Evolutionary conservation across 2,329 filamentous ascomycete species (phyloP).

Genomic region (Lecanicillium sp.): DNA sequence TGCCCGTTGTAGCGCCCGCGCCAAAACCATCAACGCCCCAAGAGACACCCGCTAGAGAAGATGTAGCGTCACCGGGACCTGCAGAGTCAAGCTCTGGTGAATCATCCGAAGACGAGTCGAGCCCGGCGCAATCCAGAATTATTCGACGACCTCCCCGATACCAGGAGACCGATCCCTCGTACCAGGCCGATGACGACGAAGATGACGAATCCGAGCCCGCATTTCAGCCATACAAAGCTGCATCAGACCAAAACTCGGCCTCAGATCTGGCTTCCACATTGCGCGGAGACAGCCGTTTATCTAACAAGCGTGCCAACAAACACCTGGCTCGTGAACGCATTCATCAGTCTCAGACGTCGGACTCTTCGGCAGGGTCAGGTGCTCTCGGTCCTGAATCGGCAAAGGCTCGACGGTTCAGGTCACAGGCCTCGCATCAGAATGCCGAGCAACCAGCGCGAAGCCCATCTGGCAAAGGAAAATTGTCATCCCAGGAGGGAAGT

Average conservation of each 20-base stretch:
- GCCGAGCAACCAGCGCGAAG: constrained; percentile 52
- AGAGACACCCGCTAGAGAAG: constrained; percentile 21
- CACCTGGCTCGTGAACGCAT: constrained; percentile 28
- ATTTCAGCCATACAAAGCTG: constrained; percentile 43
- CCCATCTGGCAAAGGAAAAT: constrained; percentile 44
- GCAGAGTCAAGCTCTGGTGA: constrained; percentile 32
- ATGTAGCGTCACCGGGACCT: constrained; percentile 28
- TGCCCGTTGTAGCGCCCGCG: constrained; percentile 29
- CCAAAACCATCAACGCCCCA: neutral
- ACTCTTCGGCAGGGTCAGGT: constrained; percentile 55
- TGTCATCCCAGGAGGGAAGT: constrained; percentile 54
- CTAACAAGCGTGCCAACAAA: constrained; percentile 24
- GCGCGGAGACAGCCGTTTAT: constrained; percentile 37
- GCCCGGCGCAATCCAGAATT: constrained; percentile 52
- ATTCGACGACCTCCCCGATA: constrained; percentile 54
- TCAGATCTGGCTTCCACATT: constrained; percentile 49
- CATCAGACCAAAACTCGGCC: constrained; percentile 28
- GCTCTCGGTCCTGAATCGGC: constrained; percentile 27
- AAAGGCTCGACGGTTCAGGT: constrained; percentile 33
- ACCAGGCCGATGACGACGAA: constrained; percentile 49
- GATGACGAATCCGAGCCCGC: constrained; percentile 51
- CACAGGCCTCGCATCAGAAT: constrained; percentile 52
- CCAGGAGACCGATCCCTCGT: constrained; percentile 33
- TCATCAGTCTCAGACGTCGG: constrained; percentile 50
- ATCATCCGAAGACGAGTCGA: constrained; percentile 44